Conservation (phyloP, 177 flowering plant species). For the Vitis hybrid region DNA sequence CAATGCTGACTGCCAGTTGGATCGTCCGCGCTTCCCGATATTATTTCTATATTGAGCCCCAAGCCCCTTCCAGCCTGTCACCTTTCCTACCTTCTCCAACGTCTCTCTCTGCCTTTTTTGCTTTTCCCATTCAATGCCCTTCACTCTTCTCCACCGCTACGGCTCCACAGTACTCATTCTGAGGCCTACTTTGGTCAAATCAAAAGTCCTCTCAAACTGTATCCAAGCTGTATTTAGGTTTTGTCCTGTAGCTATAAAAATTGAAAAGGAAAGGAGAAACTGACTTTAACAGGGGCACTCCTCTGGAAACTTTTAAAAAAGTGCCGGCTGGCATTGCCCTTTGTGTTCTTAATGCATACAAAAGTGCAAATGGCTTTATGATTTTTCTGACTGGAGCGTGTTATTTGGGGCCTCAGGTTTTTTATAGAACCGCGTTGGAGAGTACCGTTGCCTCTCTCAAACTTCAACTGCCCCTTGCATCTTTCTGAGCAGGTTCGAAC, state of each 20-base stretch:
- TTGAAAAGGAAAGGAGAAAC: too few relatives aligned
- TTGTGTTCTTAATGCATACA: too few relatives aligned
- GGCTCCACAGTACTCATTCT: too few relatives aligned
- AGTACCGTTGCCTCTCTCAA: conserved; percentile 13
- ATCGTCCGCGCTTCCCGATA: conserved; percentile 18
- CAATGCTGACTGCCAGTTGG: conserved; percentile 18
- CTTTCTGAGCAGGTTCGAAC: conserved; percentile 22
- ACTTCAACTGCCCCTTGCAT: conserved; percentile 6
- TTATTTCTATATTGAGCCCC: neutral
- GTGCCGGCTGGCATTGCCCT: too few relatives aligned
- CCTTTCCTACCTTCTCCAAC: neutral
- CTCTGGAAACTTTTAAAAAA: too few relatives aligned
- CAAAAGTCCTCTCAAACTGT: neutral
- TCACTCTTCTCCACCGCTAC: too few relatives aligned
- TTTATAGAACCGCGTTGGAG: conserved; percentile 16
- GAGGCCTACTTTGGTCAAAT: conserved; percentile 4
- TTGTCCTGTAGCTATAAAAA: conserved; percentile 6
- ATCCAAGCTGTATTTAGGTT: conserved; percentile 15
- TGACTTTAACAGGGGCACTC: too few relatives aligned
- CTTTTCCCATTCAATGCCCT: neutral
- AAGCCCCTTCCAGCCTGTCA: conserved; percentile 8
- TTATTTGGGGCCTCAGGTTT: neutral
- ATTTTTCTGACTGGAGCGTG: conserved; percentile 6
- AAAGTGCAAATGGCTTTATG: too few relatives aligned
- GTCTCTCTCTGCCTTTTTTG: conserved; percentile 1